phyloP scores from a whole-genome alignment of 2,329 filamentous ascomycete genomes.

The Didymella lethalis region DNA sequence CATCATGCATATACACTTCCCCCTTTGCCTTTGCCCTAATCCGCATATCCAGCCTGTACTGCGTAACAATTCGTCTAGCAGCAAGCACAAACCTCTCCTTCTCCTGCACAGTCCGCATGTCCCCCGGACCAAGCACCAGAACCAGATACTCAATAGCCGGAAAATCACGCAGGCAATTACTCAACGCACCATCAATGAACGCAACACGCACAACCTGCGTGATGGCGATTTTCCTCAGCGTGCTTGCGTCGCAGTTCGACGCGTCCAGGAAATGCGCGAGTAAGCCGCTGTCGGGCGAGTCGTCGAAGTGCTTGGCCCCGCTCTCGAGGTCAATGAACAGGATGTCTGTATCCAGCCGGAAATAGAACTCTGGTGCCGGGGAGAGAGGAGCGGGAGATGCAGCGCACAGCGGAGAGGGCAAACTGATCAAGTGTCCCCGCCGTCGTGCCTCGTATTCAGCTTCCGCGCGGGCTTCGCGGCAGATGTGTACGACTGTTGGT shows the following conservation, averaged over 20 bases:
- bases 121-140: conserved; percentile 27
- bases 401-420: conserved; percentile 13
- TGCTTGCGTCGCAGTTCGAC: conserved; percentile 14
- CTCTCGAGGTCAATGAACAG: conserved; percentile 26
- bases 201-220: conserved; percentile 27
- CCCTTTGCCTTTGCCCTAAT: conserved; percentile 15
- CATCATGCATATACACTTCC: conserved; percentile 16
- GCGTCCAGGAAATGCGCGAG: conserved; percentile 32
- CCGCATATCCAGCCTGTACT: conserved; percentile 28
- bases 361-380: conserved; percentile 23
- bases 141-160: conserved; percentile 27
- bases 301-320: conserved; percentile 28
- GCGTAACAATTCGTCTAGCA: conserved; percentile 28
- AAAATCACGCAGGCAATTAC: conserved; percentile 31
- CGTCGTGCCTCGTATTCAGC: conserved; percentile 29
- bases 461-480: conserved; percentile 32
- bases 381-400: too few species aligned
- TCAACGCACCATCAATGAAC: conserved; percentile 28
- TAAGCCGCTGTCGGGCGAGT: conserved; percentile 30
- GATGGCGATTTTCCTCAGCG: conserved; percentile 25
- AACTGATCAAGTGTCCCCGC: conserved; percentile 22
- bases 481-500: conserved; percentile 28
- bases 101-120: conserved; percentile 8
- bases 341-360: conserved; percentile 32
- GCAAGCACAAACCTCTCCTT: conserved; percentile 29